Percentiles rank a stretch among this genome's conserved stretches.
phyloP scores from a whole-genome alignment of 306 rosid genomes.

The Mimosa bimucronata region DNA sequence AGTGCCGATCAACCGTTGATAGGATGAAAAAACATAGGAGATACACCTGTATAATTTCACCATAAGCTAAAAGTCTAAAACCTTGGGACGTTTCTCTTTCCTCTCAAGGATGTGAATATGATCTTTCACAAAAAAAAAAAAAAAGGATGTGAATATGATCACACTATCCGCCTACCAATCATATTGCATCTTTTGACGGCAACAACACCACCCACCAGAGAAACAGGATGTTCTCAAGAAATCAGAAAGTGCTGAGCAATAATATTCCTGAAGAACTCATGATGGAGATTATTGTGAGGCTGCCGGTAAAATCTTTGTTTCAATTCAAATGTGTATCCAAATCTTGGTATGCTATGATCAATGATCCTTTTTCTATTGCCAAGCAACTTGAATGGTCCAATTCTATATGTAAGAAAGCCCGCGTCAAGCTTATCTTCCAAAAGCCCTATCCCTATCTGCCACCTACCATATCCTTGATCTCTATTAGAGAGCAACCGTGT shows the following conservation, averaged over 20 bases:
- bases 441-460: rapidly evolving
- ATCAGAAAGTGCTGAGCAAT: neutral
- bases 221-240: too few species aligned
- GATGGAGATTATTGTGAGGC: neutral
- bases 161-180: too few species aligned
- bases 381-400: neutral
- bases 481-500: neutral
- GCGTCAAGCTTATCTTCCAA: neutral
- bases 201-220: too few species aligned
- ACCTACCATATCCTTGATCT: neutral
- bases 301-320: neutral
- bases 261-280: neutral
- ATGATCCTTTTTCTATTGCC: neutral
- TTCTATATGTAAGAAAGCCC: neutral
- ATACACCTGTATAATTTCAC: too few species aligned
- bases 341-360: neutral
- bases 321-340: neutral
- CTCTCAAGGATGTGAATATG: too few species aligned
- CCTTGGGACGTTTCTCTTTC: too few species aligned
- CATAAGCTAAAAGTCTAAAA: too few species aligned
- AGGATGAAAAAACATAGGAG: too few species aligned
- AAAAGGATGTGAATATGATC: too few species aligned
- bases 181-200: too few species aligned
- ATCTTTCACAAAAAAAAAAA: too few species aligned
- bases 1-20: too few species aligned